Evolutionary conservation across 495 filamentous ascomycete genomes (phyloP).

Genomic region (Choiromyces venosus): DNA sequence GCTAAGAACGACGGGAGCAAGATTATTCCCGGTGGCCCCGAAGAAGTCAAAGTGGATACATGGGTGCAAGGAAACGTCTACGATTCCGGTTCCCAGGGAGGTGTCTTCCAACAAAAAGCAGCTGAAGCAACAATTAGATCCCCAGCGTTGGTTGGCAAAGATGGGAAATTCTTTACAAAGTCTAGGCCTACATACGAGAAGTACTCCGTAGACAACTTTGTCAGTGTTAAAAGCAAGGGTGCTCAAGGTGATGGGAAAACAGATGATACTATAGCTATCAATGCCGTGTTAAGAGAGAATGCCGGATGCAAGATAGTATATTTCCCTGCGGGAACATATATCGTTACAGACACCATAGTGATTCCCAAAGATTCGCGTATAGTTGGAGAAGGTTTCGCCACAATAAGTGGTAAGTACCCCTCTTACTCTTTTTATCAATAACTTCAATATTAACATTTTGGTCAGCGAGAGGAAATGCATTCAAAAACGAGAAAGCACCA

Average conservation of each 20-base stretch:
- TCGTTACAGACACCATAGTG: slow-evolving; percentile 54
- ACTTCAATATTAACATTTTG: slow-evolving; percentile 60
- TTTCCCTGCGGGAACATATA: slow-evolving; percentile 59
- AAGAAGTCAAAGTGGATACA: slow-evolving; percentile 54
- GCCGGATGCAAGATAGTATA: slow-evolving; percentile 54
- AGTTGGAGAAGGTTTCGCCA: slow-evolving; percentile 51
- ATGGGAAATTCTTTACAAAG: slow-evolving; percentile 54
- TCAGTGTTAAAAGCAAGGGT: slow-evolving; percentile 68
- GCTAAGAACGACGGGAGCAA: not conserved
- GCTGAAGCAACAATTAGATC: slow-evolving; percentile 49
- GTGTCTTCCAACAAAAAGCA: slow-evolving; percentile 24
- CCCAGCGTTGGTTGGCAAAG: slow-evolving; percentile 43
- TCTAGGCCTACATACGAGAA: slow-evolving; percentile 67
- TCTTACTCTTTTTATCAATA: no score
- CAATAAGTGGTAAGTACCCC: slow-evolving; percentile 43
- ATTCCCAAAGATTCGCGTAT: slow-evolving; percentile 54
- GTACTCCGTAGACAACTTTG: slow-evolving; percentile 53
- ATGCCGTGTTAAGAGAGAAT: slow-evolving; percentile 51
- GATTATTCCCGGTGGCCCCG: slow-evolving; percentile 66
- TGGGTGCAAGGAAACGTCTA: slow-evolving; percentile 71
- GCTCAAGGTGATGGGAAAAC: slow-evolving; percentile 67
- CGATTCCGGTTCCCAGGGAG: slow-evolving; percentile 39
- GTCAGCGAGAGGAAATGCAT: no score
- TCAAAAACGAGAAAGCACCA: no score
- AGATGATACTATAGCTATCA: slow-evolving; percentile 68